Base-by-base conservation (phyloP, 78 protist genomes). In the Paulinella micropora region DNA sequence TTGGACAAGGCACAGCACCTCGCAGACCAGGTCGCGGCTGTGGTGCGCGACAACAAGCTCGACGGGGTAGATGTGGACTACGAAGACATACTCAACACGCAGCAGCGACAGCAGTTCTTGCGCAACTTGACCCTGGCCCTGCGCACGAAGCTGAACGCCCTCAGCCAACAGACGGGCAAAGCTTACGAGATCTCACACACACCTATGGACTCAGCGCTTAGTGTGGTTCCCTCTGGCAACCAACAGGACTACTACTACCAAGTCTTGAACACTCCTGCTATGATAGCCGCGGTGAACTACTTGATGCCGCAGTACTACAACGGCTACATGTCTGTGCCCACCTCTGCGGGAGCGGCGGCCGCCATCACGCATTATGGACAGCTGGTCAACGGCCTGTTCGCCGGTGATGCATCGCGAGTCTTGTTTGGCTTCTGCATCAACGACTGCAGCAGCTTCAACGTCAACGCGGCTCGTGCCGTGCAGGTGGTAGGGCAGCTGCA, bases 1-100 rank as follows among this genome's bases (percentile, higher is more conserved):
- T 85, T 34, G 64, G 87, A 40, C 34, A 85, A 85, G 37, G 87
- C 26, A 40, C 64, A 23, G 15, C 35, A 23, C 32, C 64, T 85
- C 32, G 87, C 35, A 26, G 9, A 23, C 38, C 87, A 85, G 67
- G 64, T 85, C 6, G 35, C 9, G 37, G 32, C 32, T 31, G 35
- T 85, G 3, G 87, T 85, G 32, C 34, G 28, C 67, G 39, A 3
- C 34, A 3, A 85, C 39, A 40, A 40, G 35, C 35, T 85, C 67
- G 87, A 85, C 67, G 87, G 87, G 9, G 67, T 85, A 6, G 87
- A 85, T n/a, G 35, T 85, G 35, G 87, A 85, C 87, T 85, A 85
- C 87, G 87, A 85, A 40, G 26, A 85, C 32, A 35, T 35, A 23
- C 35, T 35, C 32, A 40, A 85, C 35, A 85, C 26, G 35, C 3